Conservation (phyloP, 2,329 filamentous ascomycete species). For the Alternaria rosae region DNA sequence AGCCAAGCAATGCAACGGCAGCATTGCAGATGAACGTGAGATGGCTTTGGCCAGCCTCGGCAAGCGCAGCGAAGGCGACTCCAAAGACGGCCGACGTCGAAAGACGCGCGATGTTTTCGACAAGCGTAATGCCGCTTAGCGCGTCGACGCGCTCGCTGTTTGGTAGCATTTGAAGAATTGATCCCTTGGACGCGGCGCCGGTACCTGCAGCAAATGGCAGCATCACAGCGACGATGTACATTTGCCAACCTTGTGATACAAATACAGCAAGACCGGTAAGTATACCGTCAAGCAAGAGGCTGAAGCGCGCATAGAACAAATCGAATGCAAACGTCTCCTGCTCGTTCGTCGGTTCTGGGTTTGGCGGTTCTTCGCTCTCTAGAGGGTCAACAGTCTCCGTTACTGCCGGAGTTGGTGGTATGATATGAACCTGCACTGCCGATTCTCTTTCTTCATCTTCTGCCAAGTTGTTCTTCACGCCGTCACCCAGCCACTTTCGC, state of each 20-base stretch:
- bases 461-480: not conserved
- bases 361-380: slow-evolving; percentile 59
- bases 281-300: slow-evolving; percentile 68
- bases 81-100: slow-evolving; percentile 71
- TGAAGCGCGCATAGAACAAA: slow-evolving; percentile 71
- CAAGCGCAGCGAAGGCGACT: slow-evolving; percentile 69
- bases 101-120: slow-evolving; percentile 72
- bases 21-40: slow-evolving; percentile 74
- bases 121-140: slow-evolving; percentile 71
- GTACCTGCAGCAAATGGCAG: slow-evolving; percentile 74
- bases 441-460: slow-evolving; percentile 18
- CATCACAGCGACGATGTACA: slow-evolving; percentile 70
- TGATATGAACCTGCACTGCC: slow-evolving; percentile 32
- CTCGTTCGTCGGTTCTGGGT: slow-evolving; percentile 47
- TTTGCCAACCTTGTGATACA: slow-evolving; percentile 70
- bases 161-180: slow-evolving; percentile 75
- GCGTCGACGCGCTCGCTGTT: slow-evolving; percentile 69
- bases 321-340: slow-evolving; percentile 67
- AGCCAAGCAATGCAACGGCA: slow-evolving; percentile 62
- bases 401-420: slow-evolving; percentile 35
- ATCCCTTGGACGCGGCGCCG: slow-evolving; percentile 73
- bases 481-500: slow-evolving; percentile 50
- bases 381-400: slow-evolving; percentile 56
- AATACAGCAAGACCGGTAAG: slow-evolving; percentile 70
- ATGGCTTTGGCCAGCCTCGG: slow-evolving; percentile 65